Evolutionary conservation across 139 green algal genomes (phyloP), one percentile per base, ranked within the genome.

Genomic region (Pycnococcus provasolii): DNA sequence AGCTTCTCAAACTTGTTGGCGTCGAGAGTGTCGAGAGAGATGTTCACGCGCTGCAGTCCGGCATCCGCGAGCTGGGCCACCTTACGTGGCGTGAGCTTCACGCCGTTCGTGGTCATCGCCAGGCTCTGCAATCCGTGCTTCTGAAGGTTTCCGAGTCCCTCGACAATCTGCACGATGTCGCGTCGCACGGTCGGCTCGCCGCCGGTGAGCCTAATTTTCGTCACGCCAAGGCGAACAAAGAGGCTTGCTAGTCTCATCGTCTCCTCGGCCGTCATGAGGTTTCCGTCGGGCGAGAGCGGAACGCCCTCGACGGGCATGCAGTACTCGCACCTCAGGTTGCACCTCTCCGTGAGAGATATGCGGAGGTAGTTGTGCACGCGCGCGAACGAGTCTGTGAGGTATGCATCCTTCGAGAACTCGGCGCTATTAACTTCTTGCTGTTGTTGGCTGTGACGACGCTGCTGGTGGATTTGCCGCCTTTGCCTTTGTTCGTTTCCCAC

Each of bases 271-370:
- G 70, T 87, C 1, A 97, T 79, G 58, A 96, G 73, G 8, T 88
- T 40, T 2, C 57, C 45, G 2, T 48, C 59, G 0, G 86, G 83
- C 1, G 91, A 91, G 0, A 99, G 84, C 11, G 89, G 84, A 41
- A 95, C 85, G 4, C 93, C 93, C 67, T 97, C 91, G 5, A 79
- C 88, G 0, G 93, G 93, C 93, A 99, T 99, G 85, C 93, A 99
- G 83, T 99, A 99, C 64, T 84, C 62, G 80, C 93, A 99, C 37
- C 93, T 80, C 81, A 99, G 79, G 77, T 99, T 99, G 85, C 93
- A 99, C 26, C 83, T 80, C 83, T 98, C 93, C 2, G 93, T 99
- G n/a, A 99, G 80, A 3, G 84, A 94, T 46, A 99, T 96, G 42
- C 93, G 81, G 54, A 99, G 80, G 82, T 99, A 99, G 9, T 77